These are phyloP conservation scores for Boletellus ananiceps DNA, from an alignment of 768 basidiomycete species.

Conservation along the genomic window DNA sequence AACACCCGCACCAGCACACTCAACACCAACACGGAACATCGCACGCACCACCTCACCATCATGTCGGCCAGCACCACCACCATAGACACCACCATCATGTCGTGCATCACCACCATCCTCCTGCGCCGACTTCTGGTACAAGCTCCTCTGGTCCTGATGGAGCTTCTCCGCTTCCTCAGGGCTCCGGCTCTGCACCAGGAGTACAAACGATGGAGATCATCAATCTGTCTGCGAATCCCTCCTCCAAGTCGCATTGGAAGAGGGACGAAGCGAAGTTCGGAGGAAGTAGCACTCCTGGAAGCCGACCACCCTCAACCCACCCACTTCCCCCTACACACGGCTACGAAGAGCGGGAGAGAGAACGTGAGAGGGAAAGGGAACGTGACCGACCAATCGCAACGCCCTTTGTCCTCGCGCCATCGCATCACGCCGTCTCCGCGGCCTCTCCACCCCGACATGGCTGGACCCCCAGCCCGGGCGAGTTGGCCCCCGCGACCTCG, in stretches of 20 bases:
- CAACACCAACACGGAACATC: slow-evolving; percentile 30
- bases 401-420: slow-evolving; percentile 50
- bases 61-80: slow-evolving; percentile 51
- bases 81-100: slow-evolving; percentile 37
- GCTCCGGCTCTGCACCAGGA: slow-evolving; percentile 32
- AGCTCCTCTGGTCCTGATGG: slow-evolving; percentile 26
- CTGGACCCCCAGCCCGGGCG: slow-evolving; percentile 27
- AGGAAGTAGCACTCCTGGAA: slow-evolving; percentile 28
- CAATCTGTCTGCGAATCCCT: slow-evolving; percentile 37
- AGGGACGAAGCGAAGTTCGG: slow-evolving; percentile 31
- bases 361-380: slow-evolving; percentile 38
- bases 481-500: slow-evolving; percentile 26
- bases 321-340: slow-evolving; percentile 25
- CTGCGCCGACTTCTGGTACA: slow-evolving; percentile 26
- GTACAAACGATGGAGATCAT: slow-evolving; percentile 50
- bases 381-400: slow-evolving; percentile 50
- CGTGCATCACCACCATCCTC: slow-evolving; percentile 48
- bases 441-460: slow-evolving; percentile 42
- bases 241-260: slow-evolving; percentile 37
- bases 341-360: slow-evolving; percentile 26
- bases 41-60: slow-evolving; percentile 39
- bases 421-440: slow-evolving; percentile 35
- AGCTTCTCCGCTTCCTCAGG: slow-evolving; percentile 32
- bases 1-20: slow-evolving; percentile 31
- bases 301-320: slow-evolving; percentile 38